Evolutionary conservation across 1,284 basidiomycete species (phyloP).

Genomic region (Rhizopogon parksii): DNA sequence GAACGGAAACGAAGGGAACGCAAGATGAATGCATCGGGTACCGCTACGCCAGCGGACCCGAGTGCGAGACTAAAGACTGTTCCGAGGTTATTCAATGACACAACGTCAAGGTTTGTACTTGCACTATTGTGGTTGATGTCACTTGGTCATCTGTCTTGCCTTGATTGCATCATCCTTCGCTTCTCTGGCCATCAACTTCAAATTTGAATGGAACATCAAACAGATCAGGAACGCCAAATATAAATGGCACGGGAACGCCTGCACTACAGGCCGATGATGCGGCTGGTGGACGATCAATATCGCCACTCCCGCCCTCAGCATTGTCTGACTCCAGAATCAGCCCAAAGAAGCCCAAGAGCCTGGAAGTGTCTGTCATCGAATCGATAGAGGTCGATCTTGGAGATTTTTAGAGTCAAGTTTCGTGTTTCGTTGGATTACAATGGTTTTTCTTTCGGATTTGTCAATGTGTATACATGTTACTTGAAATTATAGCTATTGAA

Average conservation of each 20-base stretch:
- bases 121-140: slow-evolving; percentile 11
- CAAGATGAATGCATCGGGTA: slow-evolving; percentile 45
- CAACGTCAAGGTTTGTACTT: slow-evolving; percentile 41
- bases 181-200: slow-evolving; percentile 5
- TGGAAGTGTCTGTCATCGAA: slow-evolving; percentile 55
- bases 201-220: not conserved
- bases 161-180: slow-evolving; percentile 13
- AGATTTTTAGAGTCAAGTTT: slow-evolving; percentile 48
- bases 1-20: slow-evolving; percentile 62
- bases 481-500: slow-evolving; percentile 1
- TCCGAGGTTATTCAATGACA: slow-evolving; percentile 43
- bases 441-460: not conserved
- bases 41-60: slow-evolving; percentile 47
- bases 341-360: slow-evolving; percentile 35
- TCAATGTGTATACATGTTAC: not conserved
- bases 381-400: slow-evolving; percentile 71
- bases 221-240: slow-evolving; percentile 48
- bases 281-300: slow-evolving; percentile 30
- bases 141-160: slow-evolving; percentile 7
- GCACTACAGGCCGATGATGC: slow-evolving; percentile 19
- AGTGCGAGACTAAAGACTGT: slow-evolving; percentile 57
- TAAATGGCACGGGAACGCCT: slow-evolving; percentile 25
- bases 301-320: slow-evolving; percentile 34
- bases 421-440: not conserved
- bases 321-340: slow-evolving; percentile 16